Evolutionary conservation across 2,329 filamentous ascomycete genomes (phyloP), one percentile per base, ranked within the genome.

Genomic region (Penicillium paneum): DNA sequence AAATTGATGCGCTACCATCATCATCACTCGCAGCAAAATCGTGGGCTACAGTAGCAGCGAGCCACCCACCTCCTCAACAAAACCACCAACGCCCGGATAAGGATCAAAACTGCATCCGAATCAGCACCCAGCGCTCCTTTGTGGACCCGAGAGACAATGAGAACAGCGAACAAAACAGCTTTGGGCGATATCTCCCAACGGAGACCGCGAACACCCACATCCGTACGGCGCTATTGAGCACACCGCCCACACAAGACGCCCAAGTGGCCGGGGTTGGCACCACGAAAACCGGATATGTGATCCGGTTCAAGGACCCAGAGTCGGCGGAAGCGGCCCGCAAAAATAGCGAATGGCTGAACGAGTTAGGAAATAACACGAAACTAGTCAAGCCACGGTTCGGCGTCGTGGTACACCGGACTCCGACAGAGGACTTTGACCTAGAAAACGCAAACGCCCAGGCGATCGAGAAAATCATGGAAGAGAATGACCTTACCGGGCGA

Each of bases 1-100:
- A n/a, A 1, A n/a, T n/a, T 3, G 32, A 35, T 8, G 15, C 15
- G 1, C 32, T 35, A 5, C 6, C 32, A n/a, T 7, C 42, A 35
- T 4, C 43, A 35, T 2, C 38, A 7, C 5, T 29, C 11, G n/a
- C 26, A 2, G 26, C 41, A 40, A 32, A 19, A 39, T 39, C 48
- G 12, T 55, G 38, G 53, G 48, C 53, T 8, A 17, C 53, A 3
- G 48, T 52, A 7, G 43, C 48, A 36, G 42, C 53, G 13, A 29
- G 19, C 17, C 11, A 46, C 40, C 15, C 38, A 11, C 31, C 34
- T 15, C 17, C 29, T 29, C 38, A 21, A 40, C 8, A 13, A 21
- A 48, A 26, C 31, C 28, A 19, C 13, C 29, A 29, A 6, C 46
- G n/a, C 8, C 26, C 21, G 3, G 38, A 55, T 19, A 55, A 52